Percentiles rank a stretch among this genome's conserved stretches.
phyloP scores from a whole-genome alignment of 371 early-diverging fungal species.

The Mucor ambiguus region DNA sequence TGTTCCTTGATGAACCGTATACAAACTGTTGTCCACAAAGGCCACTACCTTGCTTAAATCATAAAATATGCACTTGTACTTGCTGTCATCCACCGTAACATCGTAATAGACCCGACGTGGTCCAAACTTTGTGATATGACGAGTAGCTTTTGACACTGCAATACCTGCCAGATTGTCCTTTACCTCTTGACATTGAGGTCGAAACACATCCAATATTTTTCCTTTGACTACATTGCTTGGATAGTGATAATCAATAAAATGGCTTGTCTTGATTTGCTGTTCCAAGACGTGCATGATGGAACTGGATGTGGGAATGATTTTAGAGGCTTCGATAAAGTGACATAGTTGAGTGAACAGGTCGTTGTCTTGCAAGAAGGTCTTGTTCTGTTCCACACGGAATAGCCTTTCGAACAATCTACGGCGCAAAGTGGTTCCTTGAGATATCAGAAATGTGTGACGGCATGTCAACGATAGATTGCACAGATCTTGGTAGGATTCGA shows the following conservation, averaged over 20 bases:
- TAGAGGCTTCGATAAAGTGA: background rate
- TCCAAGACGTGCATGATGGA: background rate
- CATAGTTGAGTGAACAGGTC: background rate
- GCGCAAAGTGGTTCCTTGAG: background rate
- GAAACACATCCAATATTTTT: background rate
- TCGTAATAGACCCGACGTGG: conserved; percentile 1
- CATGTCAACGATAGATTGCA: background rate
- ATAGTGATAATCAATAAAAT: background rate
- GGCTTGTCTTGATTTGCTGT: background rate
- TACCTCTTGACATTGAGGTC: background rate
- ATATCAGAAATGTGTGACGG: background rate
- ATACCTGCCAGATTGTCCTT: background rate
- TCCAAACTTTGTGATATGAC: background rate
- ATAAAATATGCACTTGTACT: conserved; percentile 1
- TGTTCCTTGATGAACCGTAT: background rate
- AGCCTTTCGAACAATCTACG: background rate
- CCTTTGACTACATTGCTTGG: background rate
- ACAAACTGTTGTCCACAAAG: background rate
- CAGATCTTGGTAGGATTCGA: background rate
- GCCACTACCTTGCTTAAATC: background rate
- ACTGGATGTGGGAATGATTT: background rate
- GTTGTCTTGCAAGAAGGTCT: background rate
- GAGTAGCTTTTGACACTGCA: background rate
- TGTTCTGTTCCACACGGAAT: background rate
- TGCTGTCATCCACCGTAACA: background rate